Base-by-base conservation (phyloP, 2,329 filamentous ascomycete species). In the Nigrograna mackinnonii region DNA sequence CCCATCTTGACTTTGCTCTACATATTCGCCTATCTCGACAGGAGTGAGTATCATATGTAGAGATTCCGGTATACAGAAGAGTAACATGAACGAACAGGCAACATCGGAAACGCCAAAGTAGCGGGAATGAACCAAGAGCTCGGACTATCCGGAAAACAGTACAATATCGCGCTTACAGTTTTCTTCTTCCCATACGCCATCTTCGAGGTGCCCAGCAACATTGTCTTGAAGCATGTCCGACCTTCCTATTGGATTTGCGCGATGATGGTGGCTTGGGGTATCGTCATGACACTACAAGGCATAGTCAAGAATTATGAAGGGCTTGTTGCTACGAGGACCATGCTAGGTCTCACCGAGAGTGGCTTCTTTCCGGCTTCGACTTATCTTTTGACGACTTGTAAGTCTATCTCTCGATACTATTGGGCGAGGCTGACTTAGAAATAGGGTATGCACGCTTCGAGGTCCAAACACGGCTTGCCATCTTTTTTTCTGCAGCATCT, bases 221-320 rank as follows among this genome's bases (percentile, higher is more conserved):
- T 66, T 35, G 55, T 67, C 17, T 64, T 72, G 52, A 71, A 69
- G 41, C 52, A 60, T 37, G 58, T 70, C 2, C 50, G 54, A 5
- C 68, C 69, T 1, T 55, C 51, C 9, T 42, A 51, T 1, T 57
- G 54, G 54, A 48, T 52, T 77, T 47, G 46, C 14, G 44, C 47
- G 20, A 92, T 92, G 60, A 94, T 95, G 85, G 78, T 79, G 54
- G 75, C 77, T 2, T 84, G 86, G 86, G 87, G 86, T 12, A 67
- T 75, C 11, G 76, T 75, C 40, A 87, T 87, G 83, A 76, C 83
- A 1, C 79, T 79, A 22, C 86, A 85, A 78, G 82, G 83, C 4
- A 82, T 86, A 36, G 77, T 81, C 16, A 33, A 12, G 9, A 83
- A 78, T 56, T 85, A 78, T 69, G 76, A 74, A 2, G 82, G 82